Evolutionary conservation across 2,329 filamentous ascomycete genomes (phyloP).

Genomic region (Geosmithia flava): DNA sequence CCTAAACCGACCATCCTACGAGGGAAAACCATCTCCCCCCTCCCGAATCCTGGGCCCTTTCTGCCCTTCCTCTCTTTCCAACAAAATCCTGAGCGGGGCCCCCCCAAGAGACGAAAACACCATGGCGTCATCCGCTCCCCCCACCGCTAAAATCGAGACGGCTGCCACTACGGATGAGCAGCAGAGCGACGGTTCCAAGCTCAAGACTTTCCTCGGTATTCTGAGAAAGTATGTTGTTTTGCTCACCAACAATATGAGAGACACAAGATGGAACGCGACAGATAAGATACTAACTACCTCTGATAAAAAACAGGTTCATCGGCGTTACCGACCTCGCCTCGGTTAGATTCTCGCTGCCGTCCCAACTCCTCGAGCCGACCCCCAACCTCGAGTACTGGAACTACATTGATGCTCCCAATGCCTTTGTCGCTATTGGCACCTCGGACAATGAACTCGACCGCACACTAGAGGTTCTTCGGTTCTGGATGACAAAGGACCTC

Average conservation of each 20-base stretch:
- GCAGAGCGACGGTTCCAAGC: conserved; percentile 72
- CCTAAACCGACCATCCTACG: too few relatives aligned
- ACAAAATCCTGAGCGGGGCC: not conserved
- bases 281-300: not conserved
- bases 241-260: too few relatives aligned
- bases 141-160: conserved; percentile 16
- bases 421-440: conserved; percentile 72
- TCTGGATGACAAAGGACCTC: conserved; percentile 98
- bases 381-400: conserved; percentile 99
- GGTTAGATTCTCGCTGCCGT: conserved; percentile 90
- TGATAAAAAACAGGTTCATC: conserved; percentile 60
- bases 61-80: not conserved
- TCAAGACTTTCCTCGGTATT: conserved; percentile 80
- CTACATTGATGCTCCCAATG: conserved; percentile 89
- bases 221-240: conserved; percentile 62
- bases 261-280: not conserved
- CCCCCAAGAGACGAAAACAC: not conserved
- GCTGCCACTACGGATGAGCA: conserved; percentile 23
- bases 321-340: conserved; percentile 91
- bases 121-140: conserved; percentile 4
- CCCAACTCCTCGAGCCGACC: conserved; percentile 88
- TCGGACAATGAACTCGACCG: conserved; percentile 85
- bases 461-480: conserved; percentile 87
- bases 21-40: not conserved
- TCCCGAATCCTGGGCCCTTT: not conserved